Percentiles rank a stretch among this genome's conserved stretches.
Conservation (phyloP, 768 basidiomycete species). For the Mycena chlorophos region DNA sequence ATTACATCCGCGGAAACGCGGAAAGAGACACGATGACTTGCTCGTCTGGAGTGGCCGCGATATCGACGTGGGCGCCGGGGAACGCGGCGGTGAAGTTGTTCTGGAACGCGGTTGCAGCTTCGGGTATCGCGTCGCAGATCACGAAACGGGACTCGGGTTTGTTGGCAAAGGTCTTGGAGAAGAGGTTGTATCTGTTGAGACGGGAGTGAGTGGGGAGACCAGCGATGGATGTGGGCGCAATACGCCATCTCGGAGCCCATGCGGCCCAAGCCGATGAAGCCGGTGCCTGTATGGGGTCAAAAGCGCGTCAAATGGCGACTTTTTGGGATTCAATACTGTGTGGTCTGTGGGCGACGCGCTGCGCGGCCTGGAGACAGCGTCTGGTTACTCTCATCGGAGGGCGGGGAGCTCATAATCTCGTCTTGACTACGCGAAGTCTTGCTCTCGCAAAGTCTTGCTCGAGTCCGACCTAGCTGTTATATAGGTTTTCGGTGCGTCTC, state of each 20-base stretch:
- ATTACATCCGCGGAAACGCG: constrained; percentile 16
- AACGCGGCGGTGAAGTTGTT: constrained; percentile 55
- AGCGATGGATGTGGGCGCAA: neutral
- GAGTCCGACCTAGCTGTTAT: no score
- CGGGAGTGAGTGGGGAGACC: neutral
- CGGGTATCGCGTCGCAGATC: constrained; percentile 74
- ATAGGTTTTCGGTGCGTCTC: no score
- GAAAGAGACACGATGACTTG: constrained; percentile 44
- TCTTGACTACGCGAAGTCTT: no score
- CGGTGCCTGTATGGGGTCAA: constrained; percentile 38
- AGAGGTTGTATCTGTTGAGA: constrained; percentile 62
- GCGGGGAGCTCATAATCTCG: no score
- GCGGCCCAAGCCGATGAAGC: constrained; percentile 83
- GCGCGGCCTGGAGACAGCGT: neutral
- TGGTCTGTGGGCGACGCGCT: neutral
- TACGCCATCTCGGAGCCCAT: constrained; percentile 86
- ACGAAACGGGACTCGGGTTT: constrained; percentile 60
- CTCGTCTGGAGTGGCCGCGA: constrained; percentile 71
- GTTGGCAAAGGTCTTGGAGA: constrained; percentile 67
- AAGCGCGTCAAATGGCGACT: neutral
- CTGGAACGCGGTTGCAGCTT: constrained; percentile 56
- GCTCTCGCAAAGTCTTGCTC: no score
- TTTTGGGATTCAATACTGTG: neutral
- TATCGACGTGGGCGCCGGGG: constrained; percentile 57
- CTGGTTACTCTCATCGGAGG: neutral